Evolutionary conservation across 2,329 filamentous ascomycete species (phyloP), one percentile per base, ranked within the genome.

Genomic region (Aureobasidium sp.): DNA sequence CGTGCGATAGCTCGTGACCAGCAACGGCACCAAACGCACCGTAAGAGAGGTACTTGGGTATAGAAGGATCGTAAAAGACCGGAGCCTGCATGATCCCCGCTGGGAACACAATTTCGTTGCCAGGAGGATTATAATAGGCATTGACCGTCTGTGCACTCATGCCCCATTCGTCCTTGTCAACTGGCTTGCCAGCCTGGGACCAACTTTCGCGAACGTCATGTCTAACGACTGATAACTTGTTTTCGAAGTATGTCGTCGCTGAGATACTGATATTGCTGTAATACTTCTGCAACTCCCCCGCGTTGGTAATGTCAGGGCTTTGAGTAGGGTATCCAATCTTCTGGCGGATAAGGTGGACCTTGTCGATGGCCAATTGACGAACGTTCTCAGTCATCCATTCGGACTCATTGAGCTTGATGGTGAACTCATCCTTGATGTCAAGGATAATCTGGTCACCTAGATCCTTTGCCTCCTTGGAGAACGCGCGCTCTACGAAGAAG

Each of bases 71-170:
- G 17, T 63, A 57, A 68, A 89, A 89, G 1, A 86, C 76, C 0
- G 87, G 86, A 3, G 83, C 82, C 70, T 89, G 87, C 81, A 88
- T 85, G 62, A 89, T 87, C 0, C 85, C 87, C 0, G 86, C 85
- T 0, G 84, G 85, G 70, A 90, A 87, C 3, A 85, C 82, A 50
- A 89, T 88, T 68, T 86, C 82, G 67, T 89, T 89, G n/a, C 81
- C 80, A 0, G 80, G 78, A 32, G 81, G 82, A 65, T 84, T 83
- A 71, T 88, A 87, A 67, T 86, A 87, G 1, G 86, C 86, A 67
- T 88, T 88, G 1, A 63, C 61, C 1, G 61, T 63, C 5, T 82
- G 77, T 0, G 83, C 81, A 9, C 79, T 82, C 81, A 86, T 85
- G 12, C 71, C 79, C 82, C 85, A 89, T 67, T 82, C 74, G 24